Evolutionary conservation across 495 filamentous ascomycete species (phyloP).

Genomic region (Rhypophila decipiens): DNA sequence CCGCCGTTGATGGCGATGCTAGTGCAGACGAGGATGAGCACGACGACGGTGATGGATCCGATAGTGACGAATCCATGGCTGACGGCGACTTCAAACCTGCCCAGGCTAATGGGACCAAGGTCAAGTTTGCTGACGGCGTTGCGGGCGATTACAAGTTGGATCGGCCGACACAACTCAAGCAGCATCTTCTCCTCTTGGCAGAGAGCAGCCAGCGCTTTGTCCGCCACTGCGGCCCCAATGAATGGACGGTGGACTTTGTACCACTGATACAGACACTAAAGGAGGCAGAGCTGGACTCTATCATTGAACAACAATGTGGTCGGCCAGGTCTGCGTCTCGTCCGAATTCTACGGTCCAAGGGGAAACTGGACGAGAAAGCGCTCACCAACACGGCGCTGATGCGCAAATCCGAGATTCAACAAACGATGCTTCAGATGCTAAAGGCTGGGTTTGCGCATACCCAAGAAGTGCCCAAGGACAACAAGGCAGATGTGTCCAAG

Average conservation of each 20-base stretch:
- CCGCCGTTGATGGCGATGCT: constrained; percentile 22
- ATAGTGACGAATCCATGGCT: constrained; percentile 8
- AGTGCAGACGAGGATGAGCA: constrained; percentile 35
- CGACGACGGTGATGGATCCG: constrained; percentile 29
- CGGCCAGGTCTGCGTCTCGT: constrained; percentile 67
- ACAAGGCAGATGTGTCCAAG: constrained; percentile 64
- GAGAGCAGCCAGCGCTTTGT: constrained; percentile 67
- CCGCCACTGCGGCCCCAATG: constrained; percentile 53
- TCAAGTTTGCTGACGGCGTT: constrained; percentile 24
- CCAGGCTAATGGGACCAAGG: constrained; percentile 21
- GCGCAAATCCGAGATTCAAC: constrained; percentile 71
- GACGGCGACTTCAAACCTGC: constrained; percentile 17
- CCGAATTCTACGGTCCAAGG: constrained; percentile 74
- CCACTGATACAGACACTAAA: constrained; percentile 60
- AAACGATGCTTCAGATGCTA: constrained; percentile 74
- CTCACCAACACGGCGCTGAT: constrained; percentile 68
- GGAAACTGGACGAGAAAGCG: constrained; percentile 87
- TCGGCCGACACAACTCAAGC: constrained; percentile 56
- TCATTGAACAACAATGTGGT: constrained; percentile 71
- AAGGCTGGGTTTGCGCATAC: constrained; percentile 75
- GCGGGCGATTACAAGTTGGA: constrained; percentile 34
- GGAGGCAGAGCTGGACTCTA: constrained; percentile 68
- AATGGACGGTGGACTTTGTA: constrained; percentile 76
- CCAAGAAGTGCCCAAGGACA: constrained; percentile 87
- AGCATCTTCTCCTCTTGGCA: constrained; percentile 69